A percentile compares a stretch with the other conserved stretches of the same genome.
phyloP scores from a whole-genome alignment of 495 filamentous ascomycete genomes.

The Sordaria brevicollis region DNA sequence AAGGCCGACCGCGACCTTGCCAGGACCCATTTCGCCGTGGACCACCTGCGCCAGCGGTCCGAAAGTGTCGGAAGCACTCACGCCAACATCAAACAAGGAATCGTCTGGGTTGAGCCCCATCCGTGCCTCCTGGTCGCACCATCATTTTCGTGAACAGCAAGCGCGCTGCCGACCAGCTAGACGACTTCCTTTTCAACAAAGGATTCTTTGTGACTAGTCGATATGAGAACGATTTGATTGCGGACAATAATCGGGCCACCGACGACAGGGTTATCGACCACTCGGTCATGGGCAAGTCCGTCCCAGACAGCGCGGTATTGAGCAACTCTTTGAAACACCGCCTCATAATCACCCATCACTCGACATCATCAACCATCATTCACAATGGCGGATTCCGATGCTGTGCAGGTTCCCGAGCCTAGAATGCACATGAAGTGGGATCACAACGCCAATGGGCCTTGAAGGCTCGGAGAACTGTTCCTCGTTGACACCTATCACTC shows the following conservation, averaged over 20 bases:
- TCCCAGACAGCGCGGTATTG: too few species aligned
- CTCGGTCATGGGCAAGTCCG: too few species aligned
- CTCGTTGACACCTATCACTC: too few species aligned
- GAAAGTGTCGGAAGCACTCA: conserved; percentile 77
- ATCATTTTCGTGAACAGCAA: conserved; percentile 86
- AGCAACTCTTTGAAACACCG: too few species aligned
- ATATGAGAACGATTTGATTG: too few species aligned
- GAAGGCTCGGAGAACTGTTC: not conserved
- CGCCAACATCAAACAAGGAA: conserved; percentile 65
- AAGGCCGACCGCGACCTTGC: conserved; percentile 66
- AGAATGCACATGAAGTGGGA: too few species aligned
- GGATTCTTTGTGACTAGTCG: conserved; percentile 71
- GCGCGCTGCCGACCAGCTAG: conserved; percentile 62
- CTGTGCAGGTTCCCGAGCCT: too few species aligned
- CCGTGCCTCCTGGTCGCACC: conserved; percentile 61
- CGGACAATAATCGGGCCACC: too few species aligned
- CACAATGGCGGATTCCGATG: too few species aligned
- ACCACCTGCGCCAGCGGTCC: conserved; percentile 67
- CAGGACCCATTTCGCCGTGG: conserved; percentile 55
- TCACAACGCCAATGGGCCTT: not conserved
- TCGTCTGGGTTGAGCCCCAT: conserved; percentile 50
- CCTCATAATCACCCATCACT: too few species aligned
- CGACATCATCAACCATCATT: too few species aligned
- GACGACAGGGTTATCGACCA: too few species aligned
- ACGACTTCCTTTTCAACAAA: conserved; percentile 76